Conservation (phyloP, 2,329 filamentous ascomycete genomes). For the Aspergillus thermomutatus region DNA sequence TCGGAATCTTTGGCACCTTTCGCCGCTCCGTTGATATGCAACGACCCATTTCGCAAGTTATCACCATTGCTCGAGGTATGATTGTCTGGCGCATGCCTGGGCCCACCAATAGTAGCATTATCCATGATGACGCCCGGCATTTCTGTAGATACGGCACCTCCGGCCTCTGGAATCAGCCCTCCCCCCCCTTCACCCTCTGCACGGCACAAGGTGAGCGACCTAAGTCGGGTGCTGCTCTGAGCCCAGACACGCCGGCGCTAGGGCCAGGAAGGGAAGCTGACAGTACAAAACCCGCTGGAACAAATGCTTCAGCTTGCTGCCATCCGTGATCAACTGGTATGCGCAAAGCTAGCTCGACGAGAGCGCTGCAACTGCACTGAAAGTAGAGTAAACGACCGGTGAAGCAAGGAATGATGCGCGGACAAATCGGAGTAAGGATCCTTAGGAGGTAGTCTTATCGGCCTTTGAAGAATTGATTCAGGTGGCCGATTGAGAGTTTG, state of each 20-base stretch:
- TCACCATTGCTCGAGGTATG: constrained; percentile 16
- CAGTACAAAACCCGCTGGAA: constrained; percentile 13
- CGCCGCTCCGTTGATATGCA: constrained; percentile 27
- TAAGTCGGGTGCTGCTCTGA: constrained; percentile 12
- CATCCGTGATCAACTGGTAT: constrained; percentile 22
- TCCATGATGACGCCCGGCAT: constrained; percentile 46
- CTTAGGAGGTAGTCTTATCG: neutral
- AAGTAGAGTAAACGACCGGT: neutral
- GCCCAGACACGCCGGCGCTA: constrained; percentile 16
- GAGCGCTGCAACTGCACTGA: neutral
- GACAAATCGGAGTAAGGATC: neutral
- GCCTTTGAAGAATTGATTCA: neutral
- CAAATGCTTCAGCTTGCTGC: constrained; percentile 21
- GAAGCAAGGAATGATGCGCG: neutral
- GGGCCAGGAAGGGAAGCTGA: constrained; percentile 25
- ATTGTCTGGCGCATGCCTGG: constrained; percentile 19
- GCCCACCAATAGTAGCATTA: constrained; percentile 28
- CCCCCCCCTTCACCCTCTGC: constrained; percentile 29
- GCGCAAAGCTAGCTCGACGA: neutral
- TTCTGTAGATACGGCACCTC: constrained; percentile 20
- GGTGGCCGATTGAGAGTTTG: neutral
- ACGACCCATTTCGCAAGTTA: constrained; percentile 21
- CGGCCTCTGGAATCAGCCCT: constrained; percentile 17
- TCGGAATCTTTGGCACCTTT: constrained; percentile 9
- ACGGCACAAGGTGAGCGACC: constrained; percentile 24